Percentiles rank a stretch among this genome's conserved stretches.
Evolutionary conservation across 169 alveolate species (phyloP).

Genomic region (Babesia divergens): DNA sequence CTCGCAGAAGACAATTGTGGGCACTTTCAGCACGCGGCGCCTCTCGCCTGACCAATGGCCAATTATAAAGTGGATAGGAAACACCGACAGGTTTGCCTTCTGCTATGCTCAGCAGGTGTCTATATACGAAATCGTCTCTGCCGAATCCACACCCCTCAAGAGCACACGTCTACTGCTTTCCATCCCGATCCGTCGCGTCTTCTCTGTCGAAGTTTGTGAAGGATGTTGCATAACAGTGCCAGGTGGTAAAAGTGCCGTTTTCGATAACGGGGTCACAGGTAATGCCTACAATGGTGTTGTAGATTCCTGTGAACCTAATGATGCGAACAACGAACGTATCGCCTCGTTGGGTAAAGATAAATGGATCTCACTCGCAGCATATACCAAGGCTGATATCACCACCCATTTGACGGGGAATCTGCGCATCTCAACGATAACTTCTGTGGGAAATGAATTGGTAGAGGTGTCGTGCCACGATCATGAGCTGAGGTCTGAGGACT

Average conservation of each 20-base stretch:
- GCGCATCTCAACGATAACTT: conserved; percentile 32
- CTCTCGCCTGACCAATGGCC: conserved; percentile 68
- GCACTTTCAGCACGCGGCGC: conserved; percentile 53
- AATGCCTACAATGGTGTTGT: too few relatives aligned
- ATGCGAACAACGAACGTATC: too few relatives aligned
- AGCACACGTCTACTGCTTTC: conserved; percentile 34
- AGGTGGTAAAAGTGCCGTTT: too few relatives aligned
- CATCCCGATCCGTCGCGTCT: conserved; percentile 51
- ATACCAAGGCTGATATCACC: conserved; percentile 46
- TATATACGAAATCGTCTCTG: conserved; percentile 35
- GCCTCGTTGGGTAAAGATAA: not conserved
- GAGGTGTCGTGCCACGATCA: conserved; percentile 26
- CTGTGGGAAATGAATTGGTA: not conserved
- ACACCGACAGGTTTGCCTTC: conserved; percentile 37
- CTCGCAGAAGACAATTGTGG: conserved; percentile 45
- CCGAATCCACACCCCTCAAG: conserved; percentile 41
- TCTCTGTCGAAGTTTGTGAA: conserved; percentile 50
- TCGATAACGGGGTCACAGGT: too few relatives aligned
- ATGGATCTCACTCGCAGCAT: conserved; percentile 31
- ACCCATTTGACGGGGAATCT: conserved; percentile 40
- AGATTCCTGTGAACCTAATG: too few relatives aligned
- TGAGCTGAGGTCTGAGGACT: conserved; percentile 53
- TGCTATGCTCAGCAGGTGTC: conserved; percentile 55
- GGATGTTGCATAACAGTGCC: too few relatives aligned
- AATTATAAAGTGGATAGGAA: conserved; percentile 58